A percentile compares a stretch with the other conserved stretches of the same genome.
These are phyloP conservation scores for Pseudogymnoascus sp. DNA, from an alignment of 2,329 filamentous ascomycete genomes.

Conservation along the genomic window DNA sequence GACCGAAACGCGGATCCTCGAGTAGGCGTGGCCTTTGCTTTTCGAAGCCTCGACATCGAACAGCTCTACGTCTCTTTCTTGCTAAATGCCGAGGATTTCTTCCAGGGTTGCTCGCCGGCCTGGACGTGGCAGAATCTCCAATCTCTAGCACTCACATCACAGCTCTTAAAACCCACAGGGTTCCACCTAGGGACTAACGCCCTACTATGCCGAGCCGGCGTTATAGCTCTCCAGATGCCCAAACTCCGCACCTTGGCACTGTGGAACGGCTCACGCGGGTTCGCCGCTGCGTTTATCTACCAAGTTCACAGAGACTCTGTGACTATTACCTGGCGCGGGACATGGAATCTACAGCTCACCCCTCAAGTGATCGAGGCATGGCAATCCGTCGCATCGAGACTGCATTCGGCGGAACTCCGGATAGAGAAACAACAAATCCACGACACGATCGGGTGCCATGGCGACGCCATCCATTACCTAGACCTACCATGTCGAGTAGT, in stretches of 20 bases:
- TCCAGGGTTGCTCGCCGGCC: background rate
- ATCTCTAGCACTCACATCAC: background rate
- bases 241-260: background rate
- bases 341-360: slow-evolving; percentile 26
- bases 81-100: background rate
- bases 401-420: slow-evolving; percentile 17
- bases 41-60: background rate
- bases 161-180: background rate
- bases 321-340: slow-evolving; percentile 29
- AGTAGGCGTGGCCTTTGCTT: no score
- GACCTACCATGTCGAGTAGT: slow-evolving; percentile 28
- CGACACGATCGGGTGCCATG: slow-evolving; percentile 19
- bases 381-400: slow-evolving; percentile 19
- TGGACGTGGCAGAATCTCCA: background rate
- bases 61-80: background rate
- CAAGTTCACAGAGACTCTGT: slow-evolving; percentile 19
- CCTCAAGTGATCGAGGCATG: slow-evolving; percentile 23
- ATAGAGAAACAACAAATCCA: slow-evolving; percentile 19
- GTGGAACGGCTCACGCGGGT: background rate
- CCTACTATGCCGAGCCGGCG: background rate
- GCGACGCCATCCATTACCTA: slow-evolving; percentile 29
- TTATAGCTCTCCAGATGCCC: background rate
- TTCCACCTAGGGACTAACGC: background rate
- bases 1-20: no score
- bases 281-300: background rate